Conservation (phyloP, 2,329 filamentous ascomycete species). For the Penicillium expansum region DNA sequence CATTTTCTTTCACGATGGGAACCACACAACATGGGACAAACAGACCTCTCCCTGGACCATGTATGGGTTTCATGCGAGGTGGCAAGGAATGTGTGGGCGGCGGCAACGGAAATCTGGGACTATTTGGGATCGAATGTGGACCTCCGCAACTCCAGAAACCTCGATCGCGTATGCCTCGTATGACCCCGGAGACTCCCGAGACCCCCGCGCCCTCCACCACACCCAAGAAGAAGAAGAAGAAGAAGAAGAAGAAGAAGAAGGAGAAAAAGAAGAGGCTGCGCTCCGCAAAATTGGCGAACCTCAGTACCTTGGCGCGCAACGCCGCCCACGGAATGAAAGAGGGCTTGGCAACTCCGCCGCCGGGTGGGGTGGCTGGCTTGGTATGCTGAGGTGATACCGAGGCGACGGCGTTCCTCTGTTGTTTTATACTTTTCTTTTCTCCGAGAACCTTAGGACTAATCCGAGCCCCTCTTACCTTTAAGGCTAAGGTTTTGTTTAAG, state of each 20-base stretch:
- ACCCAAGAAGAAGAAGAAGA: background rate
- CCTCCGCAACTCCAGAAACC: too few species aligned
- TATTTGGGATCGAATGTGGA: too few species aligned
- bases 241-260: background rate
- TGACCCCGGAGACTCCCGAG: background rate
- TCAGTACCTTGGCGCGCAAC: background rate
- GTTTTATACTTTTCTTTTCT: slow-evolving; percentile 1
- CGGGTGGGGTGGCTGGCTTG: background rate
- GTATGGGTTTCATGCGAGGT: too few species aligned
- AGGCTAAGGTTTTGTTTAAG: background rate
- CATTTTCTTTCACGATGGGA: too few species aligned
- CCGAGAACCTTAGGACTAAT: background rate
- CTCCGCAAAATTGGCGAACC: background rate
- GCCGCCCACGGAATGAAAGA: background rate
- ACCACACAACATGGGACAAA: too few species aligned
- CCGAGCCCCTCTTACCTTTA: background rate
- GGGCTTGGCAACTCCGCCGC: background rate
- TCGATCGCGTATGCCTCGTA: too few species aligned
- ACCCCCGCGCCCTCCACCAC: background rate
- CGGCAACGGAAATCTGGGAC: too few species aligned
- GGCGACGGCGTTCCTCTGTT: slow-evolving; percentile 1
- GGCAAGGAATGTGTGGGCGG: too few species aligned
- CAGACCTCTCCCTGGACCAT: too few species aligned
- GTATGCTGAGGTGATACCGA: background rate
- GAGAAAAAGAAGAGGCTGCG: background rate